Percentiles rank a stretch among this genome's conserved stretches.
These are phyloP conservation scores for Nannizzia gypsea DNA, from an alignment of 2,329 filamentous ascomycete genomes.

Conservation along the genomic window DNA sequence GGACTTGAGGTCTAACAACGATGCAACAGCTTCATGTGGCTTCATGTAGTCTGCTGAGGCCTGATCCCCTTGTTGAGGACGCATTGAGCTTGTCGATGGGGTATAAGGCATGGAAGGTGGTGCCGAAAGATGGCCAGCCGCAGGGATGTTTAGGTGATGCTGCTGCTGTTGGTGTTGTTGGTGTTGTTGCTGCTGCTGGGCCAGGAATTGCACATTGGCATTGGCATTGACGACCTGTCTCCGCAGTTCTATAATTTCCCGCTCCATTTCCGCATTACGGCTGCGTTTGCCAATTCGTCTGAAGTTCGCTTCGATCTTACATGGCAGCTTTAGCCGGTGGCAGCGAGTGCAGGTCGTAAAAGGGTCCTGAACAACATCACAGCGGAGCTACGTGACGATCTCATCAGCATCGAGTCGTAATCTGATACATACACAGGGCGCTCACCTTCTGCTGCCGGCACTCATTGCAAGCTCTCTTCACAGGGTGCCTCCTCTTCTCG, in stretches of 20 bases:
- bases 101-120: constrained; percentile 21
- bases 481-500: constrained; percentile 35
- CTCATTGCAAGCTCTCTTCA: constrained; percentile 56
- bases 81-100: constrained; percentile 14
- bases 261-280: constrained; percentile 53
- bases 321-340: constrained; percentile 49
- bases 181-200: constrained; percentile 7
- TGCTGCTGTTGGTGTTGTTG: constrained; percentile 1
- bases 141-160: constrained; percentile 8
- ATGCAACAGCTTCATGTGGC: constrained; percentile 40
- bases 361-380: constrained; percentile 54
- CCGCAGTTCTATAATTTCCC: constrained; percentile 42
- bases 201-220: constrained; percentile 15
- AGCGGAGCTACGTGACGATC: constrained; percentile 43
- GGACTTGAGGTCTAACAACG: constrained; percentile 39
- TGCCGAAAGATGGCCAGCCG: constrained; percentile 25
- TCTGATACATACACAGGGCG: neutral
- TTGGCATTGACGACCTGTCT: constrained; percentile 35
- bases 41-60: constrained; percentile 31
- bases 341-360: constrained; percentile 52
- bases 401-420: neutral
- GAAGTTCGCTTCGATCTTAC: constrained; percentile 58
- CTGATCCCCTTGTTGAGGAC: constrained; percentile 16
- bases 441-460: constrained; percentile 58
- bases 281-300: constrained; percentile 57